Evolutionary conservation across 345 rosid species (phyloP).

Genomic region (Brassica napus): Da-Ae NC_063436.1:11043501-11044000

Average conservation of each 20-base stretch:
- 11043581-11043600: not conserved
- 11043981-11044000: not conserved
- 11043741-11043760: slow-evolving; percentile 56
- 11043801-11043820: not conserved
- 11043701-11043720: slow-evolving; percentile 58
- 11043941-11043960: slow-evolving; percentile 53
- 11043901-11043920: slow-evolving; percentile 64
- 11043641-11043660: slow-evolving; percentile 66
- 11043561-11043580: not conserved
- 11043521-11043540: not conserved
- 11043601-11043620: not conserved
- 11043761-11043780: slow-evolving; percentile 55
- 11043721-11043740: slow-evolving; percentile 45
- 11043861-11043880: slow-evolving; percentile 51
- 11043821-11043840: slow-evolving; percentile 41
- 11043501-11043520: not conserved
- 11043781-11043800: not conserved
- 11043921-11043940: slow-evolving; percentile 62
- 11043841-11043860: slow-evolving; percentile 80
- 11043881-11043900: slow-evolving; percentile 52
- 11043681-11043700: slow-evolving; percentile 59
- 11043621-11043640: slow-evolving; percentile 18
- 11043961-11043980: not conserved
- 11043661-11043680: slow-evolving; percentile 55
- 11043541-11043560: not conserved